Base-by-base conservation (phyloP, 441 rosid genomes). In the Syzygium malaccense region DNA sequence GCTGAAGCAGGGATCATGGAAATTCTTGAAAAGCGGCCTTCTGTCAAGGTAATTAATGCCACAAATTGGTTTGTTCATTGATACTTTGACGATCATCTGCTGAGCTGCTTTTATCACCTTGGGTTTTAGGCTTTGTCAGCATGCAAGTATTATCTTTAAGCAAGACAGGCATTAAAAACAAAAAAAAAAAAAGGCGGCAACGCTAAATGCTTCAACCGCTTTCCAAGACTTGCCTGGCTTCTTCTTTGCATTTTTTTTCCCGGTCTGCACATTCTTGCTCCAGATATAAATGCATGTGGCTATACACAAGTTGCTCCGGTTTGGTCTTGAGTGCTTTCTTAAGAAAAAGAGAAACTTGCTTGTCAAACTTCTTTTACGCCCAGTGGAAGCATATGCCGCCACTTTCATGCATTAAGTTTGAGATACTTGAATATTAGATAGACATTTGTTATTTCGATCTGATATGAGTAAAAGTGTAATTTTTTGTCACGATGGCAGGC, bases 1-100 rank as follows among this genome's bases (percentile, higher is more conserved):
- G 94, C 94, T 85, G 99, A 98, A 92, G 86, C 90, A 86, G 99
- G 98, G 79, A 93, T 98, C 88, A 95, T 95, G 98, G 51, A 90
- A 57, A 86, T 95, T 88, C 95, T 98, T 51, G 92, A 53, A 85
- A 87, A 90, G 49, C 93, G 99, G 90, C 89, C 95, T 89, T 95
- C 99, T 4, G 96, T 95, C 88, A 96, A 96, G 98, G 99, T 96
- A 84, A 92, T 87, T 33, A 57, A 41, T 86, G 25, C 66, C 64
- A 19, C 13, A 18, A 55, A 55, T 62, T 30, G 55, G 49, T 87
- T 62, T 53, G 32, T 51, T 11, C 55, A 45, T 71, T 17, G 8
- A 68, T 71, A 30, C 62, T 30, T 87, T 20, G 26, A 32, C 9
- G 58, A 55, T 57, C 49, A 41, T 41, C 83, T 41, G 53, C n/a